These are phyloP conservation scores for Podospora conica DNA, from an alignment of 495 filamentous ascomycete genomes.

Conservation along the genomic window DNA sequence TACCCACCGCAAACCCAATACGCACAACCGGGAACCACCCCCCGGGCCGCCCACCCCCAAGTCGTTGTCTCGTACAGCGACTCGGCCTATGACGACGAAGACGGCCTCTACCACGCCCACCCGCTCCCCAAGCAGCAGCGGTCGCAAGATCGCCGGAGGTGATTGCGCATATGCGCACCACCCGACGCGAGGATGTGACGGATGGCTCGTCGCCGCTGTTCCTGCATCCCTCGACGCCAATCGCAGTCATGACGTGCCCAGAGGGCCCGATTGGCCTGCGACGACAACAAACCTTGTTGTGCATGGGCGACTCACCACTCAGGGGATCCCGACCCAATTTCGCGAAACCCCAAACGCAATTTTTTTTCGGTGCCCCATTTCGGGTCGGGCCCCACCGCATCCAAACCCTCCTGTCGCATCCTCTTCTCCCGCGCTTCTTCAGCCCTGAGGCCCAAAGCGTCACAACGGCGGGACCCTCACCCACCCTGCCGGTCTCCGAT, in stretches of 20 bases:
- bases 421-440: neutral
- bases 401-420: no score
- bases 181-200: neutral
- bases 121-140: constrained; percentile 1
- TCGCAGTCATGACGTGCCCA: constrained; percentile 2
- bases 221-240: constrained; percentile 5
- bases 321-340: neutral
- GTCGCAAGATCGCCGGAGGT: constrained; percentile 14
- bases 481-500: neutral
- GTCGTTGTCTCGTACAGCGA: constrained; percentile 21
- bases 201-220: neutral
- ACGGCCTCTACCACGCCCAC: constrained; percentile 16
- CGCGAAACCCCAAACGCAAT: neutral
- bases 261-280: constrained; percentile 21
- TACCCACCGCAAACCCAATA: neutral
- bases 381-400: neutral
- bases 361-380: neutral
- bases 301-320: constrained; percentile 6
- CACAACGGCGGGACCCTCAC: neutral
- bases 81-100: constrained; percentile 15
- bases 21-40: neutral
- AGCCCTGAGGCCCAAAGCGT: neutral
- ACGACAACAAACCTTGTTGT: constrained; percentile 5
- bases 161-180: constrained; percentile 9
- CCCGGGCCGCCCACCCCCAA: constrained; percentile 21